Base-by-base conservation (phyloP, 371 early-diverging fungal species). In the Umbelopsis sp. region DNA sequence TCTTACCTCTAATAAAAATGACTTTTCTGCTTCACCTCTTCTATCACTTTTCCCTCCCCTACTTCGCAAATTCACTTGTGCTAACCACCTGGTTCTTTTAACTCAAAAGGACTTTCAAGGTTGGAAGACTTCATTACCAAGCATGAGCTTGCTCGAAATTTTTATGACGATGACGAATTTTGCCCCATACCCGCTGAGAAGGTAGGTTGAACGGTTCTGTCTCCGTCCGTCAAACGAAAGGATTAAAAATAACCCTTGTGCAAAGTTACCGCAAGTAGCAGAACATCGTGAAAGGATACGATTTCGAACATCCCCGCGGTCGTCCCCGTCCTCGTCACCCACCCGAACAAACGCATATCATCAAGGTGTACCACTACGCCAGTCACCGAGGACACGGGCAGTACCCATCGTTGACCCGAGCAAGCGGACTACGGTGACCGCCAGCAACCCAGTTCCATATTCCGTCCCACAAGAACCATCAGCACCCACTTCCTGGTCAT, bases 151-250 rank as follows among this genome's bases (percentile, higher is more conserved):
- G 82, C 82, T 63, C 71, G 80, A 64, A 82, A 82, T 48, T 82
- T 82, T 50, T 82, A 82, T 53, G 82, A 82, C 67, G 82, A 82
- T 66, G 63, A 66, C 50, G 82, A 82, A 35, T 82, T 82, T 52
- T 82, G 82, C 63, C 82, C 82, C 24, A 66, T 82, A 12, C 72
- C 72, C 45, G 70, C 73, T 16, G 71, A 72, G 25, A 74, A 78
- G 62, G 74, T 74, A 73, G 18, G 20, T 18, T 22, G 22, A 22
- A 22, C 22, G 57, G 16, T 57, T 48, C 16, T 37, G 1, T 1
- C 24, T 44, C 38, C 24, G 24, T n/a, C 24, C 3, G 37, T 16
- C 24, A 2, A 50, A 41, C 9, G 38, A 18, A 18, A 14, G n/a
- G 24, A 63, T 14, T 35, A 22, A 52, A n/a, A 14, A 9, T 51